Conservation (phyloP, 2,329 filamentous ascomycete genomes). For the Mariannaea sp. region DNA sequence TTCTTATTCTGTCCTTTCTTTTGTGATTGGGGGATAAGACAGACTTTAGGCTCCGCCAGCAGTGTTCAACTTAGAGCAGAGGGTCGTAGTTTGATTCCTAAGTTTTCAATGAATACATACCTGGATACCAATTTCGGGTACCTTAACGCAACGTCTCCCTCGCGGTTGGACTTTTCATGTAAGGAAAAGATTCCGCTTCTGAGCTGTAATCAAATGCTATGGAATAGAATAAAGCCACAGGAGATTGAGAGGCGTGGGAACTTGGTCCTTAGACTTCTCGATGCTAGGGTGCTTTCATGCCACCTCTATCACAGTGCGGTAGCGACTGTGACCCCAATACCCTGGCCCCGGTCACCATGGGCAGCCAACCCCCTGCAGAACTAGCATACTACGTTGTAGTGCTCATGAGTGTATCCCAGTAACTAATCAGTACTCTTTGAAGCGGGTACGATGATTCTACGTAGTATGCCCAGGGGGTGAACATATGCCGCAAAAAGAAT, state of each 20-base stretch:
- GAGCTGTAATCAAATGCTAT: conserved; percentile 6
- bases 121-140: conserved; percentile 9
- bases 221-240: conserved; percentile 3
- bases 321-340: conserved; percentile 19
- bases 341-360: conserved; percentile 26
- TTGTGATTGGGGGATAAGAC: no score
- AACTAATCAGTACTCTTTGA: conserved; percentile 29
- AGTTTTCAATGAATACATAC: conserved; percentile 11
- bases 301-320: conserved; percentile 22
- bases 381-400: conserved; percentile 25
- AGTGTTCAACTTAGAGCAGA: no score
- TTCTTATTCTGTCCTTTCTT: no score
- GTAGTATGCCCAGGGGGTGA: conserved; percentile 16
- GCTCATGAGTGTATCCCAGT: conserved; percentile 24
- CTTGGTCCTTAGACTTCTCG: conserved; percentile 12
- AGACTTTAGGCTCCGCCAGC: no score
- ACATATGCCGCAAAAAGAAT: conserved; percentile 35
- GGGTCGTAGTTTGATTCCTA: no score
- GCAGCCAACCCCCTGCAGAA: conserved; percentile 34
- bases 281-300: conserved; percentile 11
- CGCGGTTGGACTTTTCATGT: not conserved
- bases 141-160: conserved; percentile 11
- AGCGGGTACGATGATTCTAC: conserved; percentile 31
- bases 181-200: conserved; percentile 8
- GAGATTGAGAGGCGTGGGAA: conserved; percentile 18